Conservation (phyloP, 1,139 yeast species). For the Suzukiozyma palmioleophila region DNA sequence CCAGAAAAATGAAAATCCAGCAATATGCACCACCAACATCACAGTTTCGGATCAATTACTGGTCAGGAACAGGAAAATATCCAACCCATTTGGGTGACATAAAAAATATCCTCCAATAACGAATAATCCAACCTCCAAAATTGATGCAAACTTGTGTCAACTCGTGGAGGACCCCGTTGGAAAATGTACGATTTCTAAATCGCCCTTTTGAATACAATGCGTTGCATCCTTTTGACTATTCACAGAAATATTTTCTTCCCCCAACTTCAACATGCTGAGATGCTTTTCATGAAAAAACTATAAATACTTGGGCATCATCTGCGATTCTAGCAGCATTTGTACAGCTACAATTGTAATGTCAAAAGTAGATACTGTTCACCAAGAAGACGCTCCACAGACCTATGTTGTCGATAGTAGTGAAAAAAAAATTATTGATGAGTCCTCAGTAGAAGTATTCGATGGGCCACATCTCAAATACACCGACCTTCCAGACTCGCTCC, state of each 20-base stretch:
- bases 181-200: too few relatives aligned
- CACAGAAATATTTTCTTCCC: too few relatives aligned
- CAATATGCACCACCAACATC: background rate
- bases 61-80: background rate
- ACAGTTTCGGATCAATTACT: background rate
- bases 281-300: too few relatives aligned
- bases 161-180: too few relatives aligned
- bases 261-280: too few relatives aligned
- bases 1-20: background rate
- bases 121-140: too few relatives aligned
- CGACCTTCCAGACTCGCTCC: slow-evolving; percentile 30
- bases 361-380: slow-evolving; percentile 1
- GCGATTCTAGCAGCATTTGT: background rate
- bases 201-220: too few relatives aligned
- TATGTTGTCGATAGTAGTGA: background rate
- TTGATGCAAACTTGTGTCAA: too few relatives aligned
- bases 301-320: too few relatives aligned
- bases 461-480: slow-evolving; percentile 7
- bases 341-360: background rate
- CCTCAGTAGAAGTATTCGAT: background rate
- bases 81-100: too few relatives aligned
- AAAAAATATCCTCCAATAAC: too few relatives aligned
- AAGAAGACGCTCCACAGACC: background rate
- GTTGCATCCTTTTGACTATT: too few relatives aligned
- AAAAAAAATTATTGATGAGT: background rate